phyloP scores from a whole-genome alignment of 164 flowering plant genomes.

The Annona squamosa region DNA sequence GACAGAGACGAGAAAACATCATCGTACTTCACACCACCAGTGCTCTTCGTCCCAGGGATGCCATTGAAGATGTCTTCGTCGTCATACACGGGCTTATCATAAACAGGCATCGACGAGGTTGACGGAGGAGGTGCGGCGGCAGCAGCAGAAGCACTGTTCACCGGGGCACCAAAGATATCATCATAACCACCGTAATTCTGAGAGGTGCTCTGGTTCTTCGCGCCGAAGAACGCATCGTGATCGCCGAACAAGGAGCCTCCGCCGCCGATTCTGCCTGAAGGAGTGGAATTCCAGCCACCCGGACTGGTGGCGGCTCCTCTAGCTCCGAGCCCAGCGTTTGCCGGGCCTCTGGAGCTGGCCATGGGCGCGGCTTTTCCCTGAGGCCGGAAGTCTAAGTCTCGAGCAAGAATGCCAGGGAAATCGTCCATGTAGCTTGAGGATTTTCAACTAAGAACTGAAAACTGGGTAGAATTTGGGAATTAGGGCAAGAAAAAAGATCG shows the following conservation, averaged over 20 bases:
- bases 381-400: conserved; percentile 57
- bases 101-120: conserved; percentile 35
- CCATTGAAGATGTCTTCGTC: conserved; percentile 55
- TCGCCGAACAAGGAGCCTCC: conserved; percentile 27
- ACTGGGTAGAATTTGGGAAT: neutral
- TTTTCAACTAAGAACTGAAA: neutral
- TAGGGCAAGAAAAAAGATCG: neutral
- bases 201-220: conserved; percentile 1
- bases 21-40: conserved; percentile 29
- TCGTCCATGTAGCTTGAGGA: conserved; percentile 37
- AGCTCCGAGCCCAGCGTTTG: conserved; percentile 24
- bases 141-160: neutral
- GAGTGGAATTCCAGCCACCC: conserved; percentile 16
- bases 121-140: conserved; percentile 6
- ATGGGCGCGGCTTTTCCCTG: conserved; percentile 69
- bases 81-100: conserved; percentile 65
- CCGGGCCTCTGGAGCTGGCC: conserved; percentile 36
- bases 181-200: conserved; percentile 9
- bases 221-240: conserved; percentile 26
- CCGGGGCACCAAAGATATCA: conserved; percentile 32
- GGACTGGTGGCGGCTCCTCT: conserved; percentile 12
- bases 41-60: conserved; percentile 45
- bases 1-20: conserved; percentile 39
- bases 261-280: neutral
- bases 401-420: conserved; percentile 37